phyloP scores from a whole-genome alignment of 2,329 filamentous ascomycete species.

The Septoria petroselini region DNA sequence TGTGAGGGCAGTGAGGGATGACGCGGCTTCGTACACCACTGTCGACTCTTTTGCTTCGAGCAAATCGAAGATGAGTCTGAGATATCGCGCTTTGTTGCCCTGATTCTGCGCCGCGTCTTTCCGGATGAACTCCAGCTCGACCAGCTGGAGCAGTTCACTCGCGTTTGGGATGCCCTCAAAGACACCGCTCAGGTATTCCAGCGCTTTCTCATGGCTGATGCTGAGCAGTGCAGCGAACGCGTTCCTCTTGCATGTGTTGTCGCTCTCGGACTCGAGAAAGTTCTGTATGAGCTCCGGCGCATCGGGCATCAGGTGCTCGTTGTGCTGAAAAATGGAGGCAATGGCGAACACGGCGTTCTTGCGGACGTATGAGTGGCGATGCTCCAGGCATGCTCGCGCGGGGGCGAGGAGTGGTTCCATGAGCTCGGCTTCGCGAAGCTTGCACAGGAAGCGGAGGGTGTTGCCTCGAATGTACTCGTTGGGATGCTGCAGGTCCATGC shows the following conservation, averaged over 20 bases:
- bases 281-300: slow-evolving; percentile 85
- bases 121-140: slow-evolving; percentile 93
- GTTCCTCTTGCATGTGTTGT: slow-evolving; percentile 96
- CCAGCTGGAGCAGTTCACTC: slow-evolving; percentile 88
- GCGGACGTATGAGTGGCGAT: slow-evolving; percentile 94
- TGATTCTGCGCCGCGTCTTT: slow-evolving; percentile 95
- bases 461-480: slow-evolving; percentile 99
- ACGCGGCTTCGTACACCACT: slow-evolving; percentile 95
- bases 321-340: slow-evolving; percentile 86
- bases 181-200: slow-evolving; percentile 80
- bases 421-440: slow-evolving; percentile 90
- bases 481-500: slow-evolving; percentile 92
- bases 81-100: slow-evolving; percentile 91
- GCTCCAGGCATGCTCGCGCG: slow-evolving; percentile 85
- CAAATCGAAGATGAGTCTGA: slow-evolving; percentile 93
- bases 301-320: slow-evolving; percentile 88
- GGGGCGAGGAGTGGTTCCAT: slow-evolving; percentile 94
- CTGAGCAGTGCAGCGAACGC: slow-evolving; percentile 87
- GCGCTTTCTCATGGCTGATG: slow-evolving; percentile 89
- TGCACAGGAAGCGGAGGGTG: slow-evolving; percentile 95
- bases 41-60: slow-evolving; percentile 90
- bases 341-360: slow-evolving; percentile 98
- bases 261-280: slow-evolving; percentile 87
- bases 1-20: slow-evolving; percentile 87
- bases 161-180: slow-evolving; percentile 94